phyloP scores from a whole-genome alignment of 2,329 filamentous ascomycete genomes.

The Purpureocillium lavendulum region DNA sequence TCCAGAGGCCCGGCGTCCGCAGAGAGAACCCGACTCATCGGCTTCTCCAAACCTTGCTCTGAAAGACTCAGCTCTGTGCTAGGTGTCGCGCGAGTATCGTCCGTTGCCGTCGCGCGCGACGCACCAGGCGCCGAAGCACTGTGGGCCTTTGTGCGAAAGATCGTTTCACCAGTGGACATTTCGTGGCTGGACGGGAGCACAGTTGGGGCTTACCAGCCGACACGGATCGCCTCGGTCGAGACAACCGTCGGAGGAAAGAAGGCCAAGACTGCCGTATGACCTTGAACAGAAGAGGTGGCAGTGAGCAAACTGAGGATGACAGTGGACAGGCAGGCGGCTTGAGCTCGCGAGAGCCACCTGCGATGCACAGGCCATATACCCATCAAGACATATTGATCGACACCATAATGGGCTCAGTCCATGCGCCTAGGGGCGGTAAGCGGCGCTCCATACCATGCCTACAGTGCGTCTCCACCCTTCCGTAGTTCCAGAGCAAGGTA shows the following conservation, averaged over 20 bases:
- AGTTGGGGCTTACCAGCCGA: conserved; percentile 17
- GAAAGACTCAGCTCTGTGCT: conserved; percentile 47
- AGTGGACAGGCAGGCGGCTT: no score
- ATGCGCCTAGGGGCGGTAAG: no score
- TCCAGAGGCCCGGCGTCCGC: conserved; percentile 30
- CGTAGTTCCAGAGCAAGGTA: no score
- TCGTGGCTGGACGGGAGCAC: conserved; percentile 37
- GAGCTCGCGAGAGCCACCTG: no score
- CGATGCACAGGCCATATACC: no score
- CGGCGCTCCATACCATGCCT: no score
- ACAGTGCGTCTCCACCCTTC: no score
- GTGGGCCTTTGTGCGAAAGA: conserved; percentile 43
- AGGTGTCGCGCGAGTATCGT: conserved; percentile 55
- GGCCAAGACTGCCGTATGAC: not conserved
- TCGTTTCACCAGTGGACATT: conserved; percentile 43
- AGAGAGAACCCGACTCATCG: conserved; percentile 47
- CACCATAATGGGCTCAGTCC: no score
- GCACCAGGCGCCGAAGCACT: conserved; percentile 51
- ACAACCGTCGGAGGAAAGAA: conserved; percentile 24
- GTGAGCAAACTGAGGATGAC: no score
- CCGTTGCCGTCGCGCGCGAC: conserved; percentile 48
- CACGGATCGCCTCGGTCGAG: conserved; percentile 25
- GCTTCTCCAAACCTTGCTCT: conserved; percentile 53
- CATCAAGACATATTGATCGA: no score
- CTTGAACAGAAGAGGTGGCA: not conserved